phyloP scores from a whole-genome alignment of 2,329 filamentous ascomycete genomes.

The Onygena corvina region DNA sequence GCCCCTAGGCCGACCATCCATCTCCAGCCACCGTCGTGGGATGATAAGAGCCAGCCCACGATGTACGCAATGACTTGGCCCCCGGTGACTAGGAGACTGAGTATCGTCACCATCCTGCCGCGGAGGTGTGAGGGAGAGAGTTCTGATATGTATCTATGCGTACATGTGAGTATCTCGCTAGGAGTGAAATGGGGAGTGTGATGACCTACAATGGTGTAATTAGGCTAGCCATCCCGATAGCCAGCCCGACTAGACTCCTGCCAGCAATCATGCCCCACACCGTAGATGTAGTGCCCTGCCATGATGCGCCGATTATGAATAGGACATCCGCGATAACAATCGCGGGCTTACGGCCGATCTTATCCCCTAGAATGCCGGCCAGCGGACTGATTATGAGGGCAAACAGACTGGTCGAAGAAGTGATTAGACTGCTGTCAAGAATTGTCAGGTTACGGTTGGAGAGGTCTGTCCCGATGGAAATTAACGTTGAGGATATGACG shows the following conservation, averaged over 20 bases:
- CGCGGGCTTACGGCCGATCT: slow-evolving; percentile 36
- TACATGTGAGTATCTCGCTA: neutral
- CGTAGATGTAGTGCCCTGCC: slow-evolving; percentile 31
- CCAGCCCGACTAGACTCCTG: slow-evolving; percentile 37
- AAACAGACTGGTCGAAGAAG: slow-evolving; percentile 46
- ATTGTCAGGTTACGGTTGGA: slow-evolving; percentile 40
- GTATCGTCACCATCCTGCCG: slow-evolving; percentile 69
- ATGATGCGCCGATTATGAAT: slow-evolving; percentile 35
- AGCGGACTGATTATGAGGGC: slow-evolving; percentile 46
- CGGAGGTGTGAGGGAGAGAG: slow-evolving; percentile 63
- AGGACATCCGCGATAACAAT: slow-evolving; percentile 38
- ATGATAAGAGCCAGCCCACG: slow-evolving; percentile 61
- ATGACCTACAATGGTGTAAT: slow-evolving; percentile 56
- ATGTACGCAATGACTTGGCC: slow-evolving; percentile 85
- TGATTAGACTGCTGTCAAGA: slow-evolving; percentile 48
- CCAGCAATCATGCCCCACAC: slow-evolving; percentile 38
- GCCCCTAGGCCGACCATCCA: slow-evolving; percentile 87
- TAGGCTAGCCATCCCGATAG: slow-evolving; percentile 48
- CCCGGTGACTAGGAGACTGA: slow-evolving; percentile 69
- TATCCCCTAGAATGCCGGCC: slow-evolving; percentile 42
- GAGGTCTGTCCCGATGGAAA: slow-evolving; percentile 44
- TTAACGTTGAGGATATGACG: slow-evolving; percentile 49
- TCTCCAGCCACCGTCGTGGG: slow-evolving; percentile 58
- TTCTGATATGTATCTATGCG: slow-evolving; percentile 62
- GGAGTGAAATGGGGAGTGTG: neutral